A percentile compares a stretch with the other conserved stretches of the same genome.
Conservation (phyloP, 2,329 filamentous ascomycete species). For the Botrytis cinerea region DNA sequence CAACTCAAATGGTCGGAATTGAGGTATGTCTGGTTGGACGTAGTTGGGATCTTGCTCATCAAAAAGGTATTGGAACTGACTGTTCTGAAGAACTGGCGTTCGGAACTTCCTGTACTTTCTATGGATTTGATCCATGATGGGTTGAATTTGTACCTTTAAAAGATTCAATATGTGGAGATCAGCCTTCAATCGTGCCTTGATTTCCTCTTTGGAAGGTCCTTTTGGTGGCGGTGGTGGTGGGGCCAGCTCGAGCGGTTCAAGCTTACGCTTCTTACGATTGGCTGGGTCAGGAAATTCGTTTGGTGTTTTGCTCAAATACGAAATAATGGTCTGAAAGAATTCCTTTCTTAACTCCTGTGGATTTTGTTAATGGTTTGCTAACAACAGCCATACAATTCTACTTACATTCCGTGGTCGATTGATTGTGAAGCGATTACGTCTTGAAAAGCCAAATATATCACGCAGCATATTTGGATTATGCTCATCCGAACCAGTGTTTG, state of each 20-base stretch:
- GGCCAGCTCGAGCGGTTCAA: conserved; percentile 76
- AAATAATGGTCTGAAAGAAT: conserved; percentile 75
- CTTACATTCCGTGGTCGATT: conserved; percentile 63
- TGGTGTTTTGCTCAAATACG: conserved; percentile 77
- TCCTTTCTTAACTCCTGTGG: conserved; percentile 64
- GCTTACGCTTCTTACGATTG: conserved; percentile 80
- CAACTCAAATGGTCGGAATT: conserved; percentile 75
- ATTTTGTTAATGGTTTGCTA: conserved; percentile 22
- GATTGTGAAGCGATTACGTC: conserved; percentile 73
- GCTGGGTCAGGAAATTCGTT: conserved; percentile 83
- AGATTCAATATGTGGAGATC: conserved; percentile 84
- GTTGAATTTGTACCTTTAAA: conserved; percentile 85
- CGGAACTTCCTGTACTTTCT: conserved; percentile 86
- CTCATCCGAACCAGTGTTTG: conserved; percentile 67
- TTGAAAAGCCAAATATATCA: conserved; percentile 84
- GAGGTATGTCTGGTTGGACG: conserved; percentile 54
- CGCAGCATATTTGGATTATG: conserved; percentile 65
- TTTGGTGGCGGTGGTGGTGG: conserved; percentile 67
- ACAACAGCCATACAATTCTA: conserved; percentile 21
- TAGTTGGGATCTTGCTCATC: conserved; percentile 77
- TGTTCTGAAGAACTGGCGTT: conserved; percentile 72
- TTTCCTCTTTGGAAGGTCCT: conserved; percentile 72
- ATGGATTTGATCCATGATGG: conserved; percentile 97
- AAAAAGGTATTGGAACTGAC: conserved; percentile 76
- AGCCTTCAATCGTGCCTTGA: conserved; percentile 75